Evolutionary conservation across 306 rosid species (phyloP), one percentile per base, ranked within the genome.

Genomic region (Betula pendula): DNA sequence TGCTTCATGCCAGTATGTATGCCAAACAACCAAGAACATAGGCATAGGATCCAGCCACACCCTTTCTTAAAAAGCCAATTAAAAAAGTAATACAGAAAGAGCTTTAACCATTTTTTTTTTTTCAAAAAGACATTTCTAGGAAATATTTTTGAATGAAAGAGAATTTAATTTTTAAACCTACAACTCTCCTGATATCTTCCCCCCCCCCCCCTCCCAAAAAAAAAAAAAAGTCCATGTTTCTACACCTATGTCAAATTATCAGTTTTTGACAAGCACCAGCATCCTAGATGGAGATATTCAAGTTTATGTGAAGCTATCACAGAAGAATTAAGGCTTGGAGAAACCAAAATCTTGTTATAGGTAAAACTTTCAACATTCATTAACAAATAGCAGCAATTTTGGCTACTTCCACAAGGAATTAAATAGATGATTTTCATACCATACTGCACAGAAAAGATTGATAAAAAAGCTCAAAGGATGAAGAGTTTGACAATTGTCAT

Each of bases 401-500:
- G 40, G 22, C 44, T 62, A 31, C n/a, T 16, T 14, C 43, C n/a
- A 31, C 2, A 24, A 22, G 31, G 62, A 27, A 62, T 15, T 62
- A 16, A 31, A 62, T 27, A 27, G 15, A 74, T 3, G 71, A 12
- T 22, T 17, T 22, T 2, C 27, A 76, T 45, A 19, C 76, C 59
- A 43, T 70, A 75, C 38, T 3, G 16, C 76, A 15, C 62, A 16
- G 44, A 49, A 40, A 62, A 9, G 5, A 16, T 35, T 49, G 43
- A 48, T 48, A 38, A 73, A 25, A 12, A 42, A 55, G 2, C 48
- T 31, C 5, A 13, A 31, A 6, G 45, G 59, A n/a, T 48, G 55
- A 16, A 40, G 65, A 52, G 56, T 43, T 55, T 47, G 45, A 44
- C 45, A 56, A 85, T 51, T 44, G 25, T 72, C 87, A 69, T 88